Base-by-base conservation (phyloP, 495 filamentous ascomycete species). In the Lasiosphaeris hirsuta region DNA sequence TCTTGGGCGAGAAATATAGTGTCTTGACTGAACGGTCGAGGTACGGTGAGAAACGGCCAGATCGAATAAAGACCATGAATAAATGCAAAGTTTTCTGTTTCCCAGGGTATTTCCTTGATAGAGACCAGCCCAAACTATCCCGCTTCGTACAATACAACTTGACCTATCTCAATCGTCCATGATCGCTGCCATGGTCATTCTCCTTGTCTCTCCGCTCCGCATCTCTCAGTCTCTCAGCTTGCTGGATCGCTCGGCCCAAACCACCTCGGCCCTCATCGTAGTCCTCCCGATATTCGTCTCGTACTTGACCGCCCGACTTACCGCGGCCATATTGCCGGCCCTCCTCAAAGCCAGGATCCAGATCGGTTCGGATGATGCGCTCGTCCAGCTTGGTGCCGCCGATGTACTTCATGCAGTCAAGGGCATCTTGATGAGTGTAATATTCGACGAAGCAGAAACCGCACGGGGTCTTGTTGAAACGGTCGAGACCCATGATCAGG, bases 381-480 rank as follows among this genome's bases (percentile, higher is more conserved):
- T 98, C 94, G 72, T 98, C 94, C 35, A 98, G 79, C 77, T 98
- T 98, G n/a, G 94, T 98, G 37, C 94, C 94, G 36, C 95, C 95
- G 63, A 97, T 86, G 65, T 97, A 98, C 72, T 97, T 97, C 87
- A 98, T 86, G 69, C 92, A 96, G 65, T 97, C 94, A 35, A 97
- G 76, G 6, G 94, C 94, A 72, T 97, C 94, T 63, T 93, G 87
- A 66, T 97, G 92, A 11, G 85, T 97, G 75, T 97, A 98, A 74
- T 98, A 98, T 72, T 98, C 94, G 64, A 98, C 94, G 67, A 98
- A 98, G 76, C 94, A 98, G 76, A 98, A 98, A 10, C 94, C 94
- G 73, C 94, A 98, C 4, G 94, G 94, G 13, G 94, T 98, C 75
- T 98, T 98, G 74, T 87, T 89, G 77, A 92, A 94, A 14, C 94